Evolutionary conservation across 2,329 filamentous ascomycete genomes (phyloP).

Genomic region (Trichoderma koningiopsis): DNA sequence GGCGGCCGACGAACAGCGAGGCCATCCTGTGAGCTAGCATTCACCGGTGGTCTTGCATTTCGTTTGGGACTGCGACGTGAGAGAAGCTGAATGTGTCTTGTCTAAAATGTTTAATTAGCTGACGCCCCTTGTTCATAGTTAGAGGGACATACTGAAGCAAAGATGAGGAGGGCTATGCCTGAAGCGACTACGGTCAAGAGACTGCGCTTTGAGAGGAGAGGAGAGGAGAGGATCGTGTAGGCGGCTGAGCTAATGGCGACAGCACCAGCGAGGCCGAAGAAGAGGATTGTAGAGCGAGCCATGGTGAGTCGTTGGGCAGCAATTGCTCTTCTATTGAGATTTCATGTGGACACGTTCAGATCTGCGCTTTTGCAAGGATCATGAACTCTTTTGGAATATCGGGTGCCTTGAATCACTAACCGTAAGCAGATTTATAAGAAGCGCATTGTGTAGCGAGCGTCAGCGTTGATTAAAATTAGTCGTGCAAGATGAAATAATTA

Average conservation of each 20-base stretch:
- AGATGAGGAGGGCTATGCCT: constrained; percentile 33
- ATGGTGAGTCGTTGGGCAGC: not conserved
- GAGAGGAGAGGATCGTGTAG: not conserved
- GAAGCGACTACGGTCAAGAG: constrained; percentile 29
- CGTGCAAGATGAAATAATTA: not conserved
- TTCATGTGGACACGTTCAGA: constrained; percentile 2
- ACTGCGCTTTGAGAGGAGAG: not conserved
- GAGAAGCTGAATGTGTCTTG: constrained; percentile 37
- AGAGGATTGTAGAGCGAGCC: not conserved
- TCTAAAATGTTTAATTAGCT: constrained; percentile 27
- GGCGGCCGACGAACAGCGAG: constrained; percentile 9
- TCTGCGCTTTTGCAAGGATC: not conserved
- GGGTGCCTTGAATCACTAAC: not conserved
- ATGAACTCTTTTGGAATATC: not conserved
- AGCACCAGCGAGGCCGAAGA: not conserved
- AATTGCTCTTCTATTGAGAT: not conserved
- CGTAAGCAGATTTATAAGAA: not conserved
- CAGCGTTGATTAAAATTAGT: not conserved
- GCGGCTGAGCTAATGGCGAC: not conserved
- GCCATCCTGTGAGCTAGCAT: not conserved
- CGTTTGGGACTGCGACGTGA: constrained; percentile 28
- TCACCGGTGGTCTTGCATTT: constrained; percentile 23
- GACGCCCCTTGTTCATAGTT: not conserved
- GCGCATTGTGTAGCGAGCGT: not conserved
- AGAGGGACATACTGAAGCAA: constrained; percentile 35